Evolutionary conservation across 208 protist genomes (phyloP).

Genomic region (Tetramitus jugosus): DNA sequence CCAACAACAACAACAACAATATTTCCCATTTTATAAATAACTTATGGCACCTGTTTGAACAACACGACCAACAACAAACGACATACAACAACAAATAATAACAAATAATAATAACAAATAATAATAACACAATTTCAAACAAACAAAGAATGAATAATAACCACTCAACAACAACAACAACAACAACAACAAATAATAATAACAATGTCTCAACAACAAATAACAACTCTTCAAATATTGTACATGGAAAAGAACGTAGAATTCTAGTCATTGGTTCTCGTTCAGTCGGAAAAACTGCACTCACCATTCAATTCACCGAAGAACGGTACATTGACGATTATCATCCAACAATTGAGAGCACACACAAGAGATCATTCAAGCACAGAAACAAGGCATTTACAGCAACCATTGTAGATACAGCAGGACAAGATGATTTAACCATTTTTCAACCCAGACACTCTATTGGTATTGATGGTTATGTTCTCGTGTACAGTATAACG

Average conservation of each 20-base stretch:
- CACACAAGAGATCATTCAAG: constrained; percentile 48
- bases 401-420: background rate
- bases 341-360: constrained; percentile 66
- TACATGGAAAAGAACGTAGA: constrained; percentile 44
- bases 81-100: no score
- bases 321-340: constrained; percentile 57
- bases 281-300: constrained; percentile 57
- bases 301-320: constrained; percentile 60
- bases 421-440: background rate
- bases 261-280: constrained; percentile 53
- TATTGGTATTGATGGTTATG: background rate
- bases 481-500: background rate
- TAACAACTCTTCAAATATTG: constrained; percentile 16
- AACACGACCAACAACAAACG: no score
- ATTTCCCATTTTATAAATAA: no score
- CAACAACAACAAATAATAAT: background rate
- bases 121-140: no score
- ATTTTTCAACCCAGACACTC: background rate
- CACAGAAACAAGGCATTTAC: background rate
- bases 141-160: no score
- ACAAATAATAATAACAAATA: no score
- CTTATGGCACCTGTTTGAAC: no score
- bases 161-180: no score
- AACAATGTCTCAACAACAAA: background rate
- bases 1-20: no score